These are phyloP conservation scores for Ophiostoma sp. DNA, from an alignment of 2,329 filamentous ascomycete species.

Conservation along the genomic window DNA sequence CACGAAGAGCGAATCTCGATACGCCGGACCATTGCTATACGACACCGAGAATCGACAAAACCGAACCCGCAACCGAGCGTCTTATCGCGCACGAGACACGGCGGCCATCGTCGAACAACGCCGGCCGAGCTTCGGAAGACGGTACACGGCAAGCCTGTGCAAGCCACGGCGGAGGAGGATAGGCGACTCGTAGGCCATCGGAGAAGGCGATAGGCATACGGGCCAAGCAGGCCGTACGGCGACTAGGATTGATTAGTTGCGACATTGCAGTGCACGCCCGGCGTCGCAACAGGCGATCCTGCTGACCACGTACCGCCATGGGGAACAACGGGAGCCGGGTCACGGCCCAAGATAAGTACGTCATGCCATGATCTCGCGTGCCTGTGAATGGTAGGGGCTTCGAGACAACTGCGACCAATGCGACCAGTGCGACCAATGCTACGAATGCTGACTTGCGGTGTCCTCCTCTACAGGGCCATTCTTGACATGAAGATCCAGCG, in stretches of 20 bases:
- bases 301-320: constrained; percentile 36
- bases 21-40: too few relatives aligned
- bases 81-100: constrained; percentile 5
- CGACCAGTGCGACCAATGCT: neutral
- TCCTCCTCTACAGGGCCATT: constrained; percentile 62
- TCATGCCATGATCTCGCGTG: neutral
- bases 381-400: too few relatives aligned
- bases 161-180: neutral
- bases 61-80: too few relatives aligned
- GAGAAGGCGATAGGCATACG: neutral
- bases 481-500: constrained; percentile 96
- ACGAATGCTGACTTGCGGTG: neutral
- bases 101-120: neutral
- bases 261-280: neutral
- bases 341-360: constrained; percentile 77
- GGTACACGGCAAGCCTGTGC: neutral
- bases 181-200: neutral
- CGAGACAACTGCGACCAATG: too few relatives aligned
- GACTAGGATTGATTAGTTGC: neutral
- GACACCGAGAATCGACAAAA: too few relatives aligned
- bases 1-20: too few relatives aligned
- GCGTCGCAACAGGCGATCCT: neutral
- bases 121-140: neutral
- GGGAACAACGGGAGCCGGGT: constrained; percentile 53
- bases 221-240: too few relatives aligned